Conservation (phyloP, 2,329 filamentous ascomycete genomes). For the Alternaria ventricosa region DNA sequence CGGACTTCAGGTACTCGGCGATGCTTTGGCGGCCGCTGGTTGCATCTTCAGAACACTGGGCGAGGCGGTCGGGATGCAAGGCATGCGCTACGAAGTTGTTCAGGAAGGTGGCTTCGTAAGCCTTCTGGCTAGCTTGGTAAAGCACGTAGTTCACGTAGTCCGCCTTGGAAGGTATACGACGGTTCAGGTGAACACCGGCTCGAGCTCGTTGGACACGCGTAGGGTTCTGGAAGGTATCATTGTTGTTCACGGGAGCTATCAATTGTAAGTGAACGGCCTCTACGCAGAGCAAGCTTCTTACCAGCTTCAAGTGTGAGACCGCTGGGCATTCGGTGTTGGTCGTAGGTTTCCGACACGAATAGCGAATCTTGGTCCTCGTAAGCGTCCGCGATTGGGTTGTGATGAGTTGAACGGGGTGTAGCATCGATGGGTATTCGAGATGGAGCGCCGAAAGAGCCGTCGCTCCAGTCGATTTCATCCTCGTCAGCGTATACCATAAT, state of each 20-base stretch:
- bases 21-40: neutral
- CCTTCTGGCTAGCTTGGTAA: slow-evolving; percentile 36
- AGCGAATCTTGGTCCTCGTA: neutral
- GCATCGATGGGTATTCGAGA: neutral
- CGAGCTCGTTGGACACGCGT: slow-evolving; percentile 11
- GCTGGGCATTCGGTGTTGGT: neutral
- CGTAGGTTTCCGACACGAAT: neutral
- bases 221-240: neutral
- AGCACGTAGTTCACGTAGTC: slow-evolving; percentile 27
- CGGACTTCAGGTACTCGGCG: slow-evolving; percentile 20
- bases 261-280: neutral
- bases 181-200: slow-evolving; percentile 12
- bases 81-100: slow-evolving; percentile 31
- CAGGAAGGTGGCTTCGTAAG: slow-evolving; percentile 31
- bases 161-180: slow-evolving; percentile 21
- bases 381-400: neutral
- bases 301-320: slow-evolving; percentile 10
- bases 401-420: neutral
- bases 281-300: neutral
- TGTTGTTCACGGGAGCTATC: neutral
- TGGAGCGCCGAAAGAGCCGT: slow-evolving; percentile 19
- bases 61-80: slow-evolving; percentile 22
- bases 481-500: slow-evolving; percentile 23
- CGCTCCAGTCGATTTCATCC: slow-evolving; percentile 36
- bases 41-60: slow-evolving; percentile 10